These are phyloP conservation scores for Solanum sejunctum DNA, from an alignment of 257 asterid species.

Conservation along the genomic window DNA sequence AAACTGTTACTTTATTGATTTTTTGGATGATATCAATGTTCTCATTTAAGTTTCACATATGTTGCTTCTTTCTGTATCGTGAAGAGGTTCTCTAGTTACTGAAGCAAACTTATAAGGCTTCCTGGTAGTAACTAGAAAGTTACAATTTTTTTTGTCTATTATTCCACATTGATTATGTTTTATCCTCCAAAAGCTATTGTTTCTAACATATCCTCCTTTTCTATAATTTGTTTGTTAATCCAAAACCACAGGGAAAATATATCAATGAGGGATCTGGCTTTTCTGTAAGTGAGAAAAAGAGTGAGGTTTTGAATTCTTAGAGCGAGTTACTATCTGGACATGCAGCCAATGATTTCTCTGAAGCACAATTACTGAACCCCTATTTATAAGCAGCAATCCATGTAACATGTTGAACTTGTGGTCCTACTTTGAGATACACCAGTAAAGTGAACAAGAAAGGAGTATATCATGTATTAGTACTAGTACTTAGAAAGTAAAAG, in stretches of 20 bases:
- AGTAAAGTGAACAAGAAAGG: not conserved
- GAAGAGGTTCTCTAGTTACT: not conserved
- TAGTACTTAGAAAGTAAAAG: too few species aligned
- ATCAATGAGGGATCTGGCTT: not conserved
- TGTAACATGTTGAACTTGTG: not conserved
- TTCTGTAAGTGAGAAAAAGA: not conserved
- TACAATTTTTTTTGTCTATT: not conserved
- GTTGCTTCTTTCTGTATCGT: not conserved
- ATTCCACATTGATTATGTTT: not conserved
- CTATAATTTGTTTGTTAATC: not conserved
- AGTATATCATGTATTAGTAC: not conserved
- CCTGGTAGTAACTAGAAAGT: not conserved
- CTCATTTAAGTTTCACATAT: not conserved
- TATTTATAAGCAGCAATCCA: not conserved
- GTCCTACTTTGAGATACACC: not conserved
- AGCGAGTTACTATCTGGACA: not conserved
- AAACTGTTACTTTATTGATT: not conserved
- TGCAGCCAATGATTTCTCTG: not conserved
- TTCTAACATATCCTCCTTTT: not conserved
- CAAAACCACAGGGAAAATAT: not conserved
- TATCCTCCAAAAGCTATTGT: not conserved
- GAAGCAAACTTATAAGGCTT: not conserved
- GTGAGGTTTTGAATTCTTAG: not conserved
- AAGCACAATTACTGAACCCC: not conserved
- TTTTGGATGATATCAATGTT: not conserved